Evolutionary conservation across 2,329 filamentous ascomycete genomes (phyloP).

Genomic region (Teratosphaeria zuluensis): DNA sequence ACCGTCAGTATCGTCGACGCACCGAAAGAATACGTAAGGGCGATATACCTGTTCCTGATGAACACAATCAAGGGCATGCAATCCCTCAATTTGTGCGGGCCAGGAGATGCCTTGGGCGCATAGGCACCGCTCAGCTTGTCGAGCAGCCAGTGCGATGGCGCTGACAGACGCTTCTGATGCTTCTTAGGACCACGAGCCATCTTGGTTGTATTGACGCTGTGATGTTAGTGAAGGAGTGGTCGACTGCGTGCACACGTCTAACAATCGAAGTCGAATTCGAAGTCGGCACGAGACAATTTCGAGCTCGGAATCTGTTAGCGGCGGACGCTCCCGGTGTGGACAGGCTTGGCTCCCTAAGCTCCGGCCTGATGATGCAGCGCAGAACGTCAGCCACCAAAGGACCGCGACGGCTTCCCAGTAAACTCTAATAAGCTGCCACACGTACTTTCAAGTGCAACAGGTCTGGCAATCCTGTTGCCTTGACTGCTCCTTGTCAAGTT

Average conservation of each 20-base stretch:
- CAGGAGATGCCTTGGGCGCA: slow-evolving; percentile 59
- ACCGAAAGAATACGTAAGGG: neutral
- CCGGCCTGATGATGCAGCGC: neutral
- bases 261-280: neutral
- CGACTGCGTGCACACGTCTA: neutral
- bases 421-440: neutral
- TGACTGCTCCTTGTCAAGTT: neutral
- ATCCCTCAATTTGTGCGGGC: slow-evolving; percentile 99
- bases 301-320: neutral
- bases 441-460: neutral
- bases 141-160: slow-evolving; percentile 98
- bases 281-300: neutral
- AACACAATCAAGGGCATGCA: slow-evolving; percentile 99
- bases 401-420: neutral
- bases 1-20: neutral
- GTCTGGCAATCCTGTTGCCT: neutral
- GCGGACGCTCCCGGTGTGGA: neutral
- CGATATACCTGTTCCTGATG: slow-evolving; percentile 60
- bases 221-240: neutral
- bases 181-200: slow-evolving; percentile 53
- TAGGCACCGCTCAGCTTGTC: slow-evolving; percentile 92
- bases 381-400: neutral
- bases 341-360: neutral
- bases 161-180: slow-evolving; percentile 99
- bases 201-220: slow-evolving; percentile 34